Evolutionary conservation across 768 basidiomycete species (phyloP), one percentile per base, ranked within the genome.

Genomic region (Chalciporus pseudorubinellus): DNA sequence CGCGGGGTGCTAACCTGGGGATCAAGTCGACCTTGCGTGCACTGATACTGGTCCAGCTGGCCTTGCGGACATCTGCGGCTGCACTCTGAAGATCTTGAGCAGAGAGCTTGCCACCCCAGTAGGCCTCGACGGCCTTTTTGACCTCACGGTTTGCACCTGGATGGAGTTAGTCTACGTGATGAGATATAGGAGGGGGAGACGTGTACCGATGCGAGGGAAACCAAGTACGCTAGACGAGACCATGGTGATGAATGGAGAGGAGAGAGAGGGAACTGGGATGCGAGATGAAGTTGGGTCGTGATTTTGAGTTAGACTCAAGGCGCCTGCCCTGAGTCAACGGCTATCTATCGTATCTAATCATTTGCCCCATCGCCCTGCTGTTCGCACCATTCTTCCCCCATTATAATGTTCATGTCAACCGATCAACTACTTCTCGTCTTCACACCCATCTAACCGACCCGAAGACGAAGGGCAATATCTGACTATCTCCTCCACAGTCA

Each of bases 61-160:
- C 69, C 77, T 92, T 91, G 71, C 87, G 89, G 66, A 93, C 86
- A 46, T 91, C 85, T 60, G 91, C 87, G 61, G 93, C 90, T 58
- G 78, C 84, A 72, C 89, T 89, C 67, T 85, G 85, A 59, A 99
- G 87, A 52, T 93, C 90, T 60, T 90, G 89, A 31, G 84, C 92
- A 54, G 86, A 80, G 69, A 85, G 77, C 72, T 95, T 98, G 71
- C 89, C 89, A 28, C 81, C 92, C 97, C 97, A 99, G 79, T 98
- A 98, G 50, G 92, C 88, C 75, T 98, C 95, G 65, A 97, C 91
- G 59, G 94, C 93, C 79, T 98, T 95, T 77, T 97, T 97, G 56
- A 95, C 83, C 76, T 95, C 92, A 75, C 91, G 91, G 77, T 93
- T 87, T 52, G 86, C 87, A 77, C 92, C 92, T 94, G 21, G 14